Conservation (phyloP, 2,329 filamentous ascomycete genomes). For the Diplocarpon rosae region DNA sequence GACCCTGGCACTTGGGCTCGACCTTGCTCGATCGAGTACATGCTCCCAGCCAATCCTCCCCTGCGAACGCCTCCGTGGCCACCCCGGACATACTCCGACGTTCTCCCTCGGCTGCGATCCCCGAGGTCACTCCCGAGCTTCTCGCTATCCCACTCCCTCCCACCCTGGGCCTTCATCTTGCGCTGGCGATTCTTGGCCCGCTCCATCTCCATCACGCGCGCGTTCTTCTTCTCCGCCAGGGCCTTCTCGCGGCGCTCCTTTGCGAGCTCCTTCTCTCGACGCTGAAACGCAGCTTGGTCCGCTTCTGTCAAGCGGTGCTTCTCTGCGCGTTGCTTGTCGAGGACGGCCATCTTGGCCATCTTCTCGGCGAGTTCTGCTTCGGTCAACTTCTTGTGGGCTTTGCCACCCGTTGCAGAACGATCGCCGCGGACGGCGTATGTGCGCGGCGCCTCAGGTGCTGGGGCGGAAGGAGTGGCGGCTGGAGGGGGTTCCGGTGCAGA, state of each 20-base stretch:
- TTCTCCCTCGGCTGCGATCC: constrained; percentile 20
- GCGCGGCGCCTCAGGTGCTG: constrained; percentile 10
- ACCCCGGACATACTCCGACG: constrained; percentile 23
- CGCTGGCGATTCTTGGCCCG: constrained; percentile 27
- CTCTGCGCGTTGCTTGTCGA: constrained; percentile 47
- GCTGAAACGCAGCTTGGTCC: constrained; percentile 52
- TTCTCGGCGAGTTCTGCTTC: constrained; percentile 51
- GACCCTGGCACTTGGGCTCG: not conserved
- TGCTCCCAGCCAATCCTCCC: constrained; percentile 14
- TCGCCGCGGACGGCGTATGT: constrained; percentile 41
- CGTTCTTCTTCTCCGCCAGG: constrained; percentile 22
- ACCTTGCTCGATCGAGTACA: constrained; percentile 12
- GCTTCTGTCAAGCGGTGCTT: constrained; percentile 56
- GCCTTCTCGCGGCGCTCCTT: constrained; percentile 32
- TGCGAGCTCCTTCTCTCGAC: constrained; percentile 48
- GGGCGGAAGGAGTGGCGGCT: constrained; percentile 1
- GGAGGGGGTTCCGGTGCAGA: not conserved
- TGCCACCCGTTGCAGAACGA: constrained; percentile 40
- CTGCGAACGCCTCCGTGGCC: constrained; percentile 23
- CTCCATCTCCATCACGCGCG: constrained; percentile 27
- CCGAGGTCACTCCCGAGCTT: constrained; percentile 26
- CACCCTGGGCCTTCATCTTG: constrained; percentile 26
- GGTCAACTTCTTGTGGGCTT: constrained; percentile 48
- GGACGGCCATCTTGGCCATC: constrained; percentile 49
- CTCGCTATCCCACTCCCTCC: constrained; percentile 27